Percentiles rank a stretch among this genome's conserved stretches.
Conservation (phyloP, 176 grass and related monocot genomes). For the Lolium rigidum region DNA sequence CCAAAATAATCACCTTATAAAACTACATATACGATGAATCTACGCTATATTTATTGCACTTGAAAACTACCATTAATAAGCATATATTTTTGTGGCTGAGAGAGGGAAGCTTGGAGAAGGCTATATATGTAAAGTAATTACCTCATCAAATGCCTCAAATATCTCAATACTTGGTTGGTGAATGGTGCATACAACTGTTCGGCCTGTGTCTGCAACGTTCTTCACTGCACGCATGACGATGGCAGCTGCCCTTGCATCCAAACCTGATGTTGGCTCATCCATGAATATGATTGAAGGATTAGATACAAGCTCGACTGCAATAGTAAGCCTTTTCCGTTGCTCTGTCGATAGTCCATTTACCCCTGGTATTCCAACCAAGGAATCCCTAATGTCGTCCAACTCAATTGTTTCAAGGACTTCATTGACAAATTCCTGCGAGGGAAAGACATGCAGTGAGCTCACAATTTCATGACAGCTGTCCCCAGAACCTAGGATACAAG, state of each 20-base stretch:
- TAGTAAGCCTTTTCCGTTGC: slow-evolving; percentile 73
- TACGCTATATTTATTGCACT: background rate
- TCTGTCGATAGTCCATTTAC: slow-evolving; percentile 69
- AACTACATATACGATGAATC: background rate
- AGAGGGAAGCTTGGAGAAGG: background rate
- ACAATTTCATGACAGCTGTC: background rate
- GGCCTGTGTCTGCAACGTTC: slow-evolving; percentile 74
- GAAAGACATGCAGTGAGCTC: slow-evolving; percentile 18
- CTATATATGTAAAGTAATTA: slow-evolving; percentile 30
- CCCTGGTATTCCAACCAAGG: slow-evolving; percentile 66
- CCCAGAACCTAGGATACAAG: background rate
- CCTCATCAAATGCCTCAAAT: slow-evolving; percentile 87
- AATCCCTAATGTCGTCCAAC: slow-evolving; percentile 69
- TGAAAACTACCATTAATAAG: background rate
- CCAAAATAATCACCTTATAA: background rate
- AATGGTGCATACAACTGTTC: slow-evolving; percentile 84
- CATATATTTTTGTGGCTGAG: background rate
- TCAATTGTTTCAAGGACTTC: slow-evolving; percentile 86
- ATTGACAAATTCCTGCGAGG: slow-evolving; percentile 65
- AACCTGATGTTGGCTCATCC: slow-evolving; percentile 81
- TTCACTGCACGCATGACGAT: slow-evolving; percentile 81
- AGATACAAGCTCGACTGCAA: slow-evolving; percentile 78
- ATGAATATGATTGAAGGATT: slow-evolving; percentile 84
- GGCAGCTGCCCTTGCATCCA: slow-evolving; percentile 72
- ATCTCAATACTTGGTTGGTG: slow-evolving; percentile 82